These are phyloP conservation scores for Neurospora crassa DNA, from an alignment of 2,329 filamentous ascomycete species.

Conservation along the genomic window DNA sequence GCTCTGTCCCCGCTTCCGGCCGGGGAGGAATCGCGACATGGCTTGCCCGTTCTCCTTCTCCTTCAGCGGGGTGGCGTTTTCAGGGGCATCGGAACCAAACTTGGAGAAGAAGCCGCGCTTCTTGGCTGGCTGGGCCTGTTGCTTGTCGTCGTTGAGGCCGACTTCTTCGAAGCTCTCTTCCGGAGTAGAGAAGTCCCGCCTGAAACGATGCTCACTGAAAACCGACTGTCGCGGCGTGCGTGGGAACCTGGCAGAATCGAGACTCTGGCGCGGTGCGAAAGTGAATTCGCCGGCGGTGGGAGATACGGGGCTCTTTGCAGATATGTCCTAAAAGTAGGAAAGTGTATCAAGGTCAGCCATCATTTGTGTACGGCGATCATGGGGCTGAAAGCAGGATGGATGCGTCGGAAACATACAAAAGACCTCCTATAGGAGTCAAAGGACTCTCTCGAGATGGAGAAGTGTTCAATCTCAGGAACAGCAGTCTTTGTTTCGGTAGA, in stretches of 20 bases:
- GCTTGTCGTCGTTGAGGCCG: slow-evolving; percentile 64
- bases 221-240: slow-evolving; percentile 52
- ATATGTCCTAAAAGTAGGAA: slow-evolving; percentile 61
- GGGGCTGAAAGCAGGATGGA: background rate
- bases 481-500: slow-evolving; percentile 46
- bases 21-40: slow-evolving; percentile 54
- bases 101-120: slow-evolving; percentile 74
- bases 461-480: slow-evolving; percentile 79
- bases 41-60: slow-evolving; percentile 6
- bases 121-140: slow-evolving; percentile 41
- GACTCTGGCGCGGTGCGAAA: slow-evolving; percentile 59
- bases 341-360: background rate
- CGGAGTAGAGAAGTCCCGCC: slow-evolving; percentile 50
- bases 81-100: slow-evolving; percentile 52
- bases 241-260: slow-evolving; percentile 63
- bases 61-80: slow-evolving; percentile 25
- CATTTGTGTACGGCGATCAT: background rate
- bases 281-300: slow-evolving; percentile 33
- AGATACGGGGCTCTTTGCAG: slow-evolving; percentile 69
- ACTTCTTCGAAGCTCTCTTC: slow-evolving; percentile 88
- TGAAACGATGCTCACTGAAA: slow-evolving; percentile 46
- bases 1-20: slow-evolving; percentile 62
- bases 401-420: slow-evolving; percentile 55
- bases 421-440: slow-evolving; percentile 95
- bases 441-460: slow-evolving; percentile 90